A percentile compares a stretch with the other conserved stretches of the same genome.
phyloP scores from a whole-genome alignment of 176 grass and related monocot genomes.

The Neostapfia colusana region DNA sequence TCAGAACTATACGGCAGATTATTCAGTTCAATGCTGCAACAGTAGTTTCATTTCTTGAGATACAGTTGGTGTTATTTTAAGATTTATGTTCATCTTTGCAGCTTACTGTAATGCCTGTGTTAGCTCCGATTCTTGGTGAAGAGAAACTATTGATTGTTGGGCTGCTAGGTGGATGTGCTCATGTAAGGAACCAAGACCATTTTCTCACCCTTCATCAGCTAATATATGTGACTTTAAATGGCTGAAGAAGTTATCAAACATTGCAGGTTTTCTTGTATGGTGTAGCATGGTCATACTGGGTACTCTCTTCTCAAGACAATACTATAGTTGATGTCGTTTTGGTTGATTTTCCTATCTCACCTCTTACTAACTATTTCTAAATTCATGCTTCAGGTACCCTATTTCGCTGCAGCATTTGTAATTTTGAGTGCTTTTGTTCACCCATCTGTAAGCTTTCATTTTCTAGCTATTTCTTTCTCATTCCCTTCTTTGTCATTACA shows the following conservation, averaged over 20 bases:
- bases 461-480: neutral
- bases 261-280: conserved; percentile 90
- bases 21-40: neutral
- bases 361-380: neutral
- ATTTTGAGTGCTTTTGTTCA: conserved; percentile 78
- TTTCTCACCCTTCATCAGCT: neutral
- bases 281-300: conserved; percentile 94
- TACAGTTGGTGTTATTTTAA: conserved; percentile 10
- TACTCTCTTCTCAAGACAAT: conserved; percentile 38
- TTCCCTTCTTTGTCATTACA: neutral
- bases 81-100: conserved; percentile 38
- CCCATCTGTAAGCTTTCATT: conserved; percentile 61
- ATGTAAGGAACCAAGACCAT: conserved; percentile 58
- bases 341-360: neutral
- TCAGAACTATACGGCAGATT: neutral
- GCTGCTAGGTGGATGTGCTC: conserved; percentile 64
- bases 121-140: conserved; percentile 69
- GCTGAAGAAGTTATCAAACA: conserved; percentile 28
- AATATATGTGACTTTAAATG: neutral
- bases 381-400: conserved; percentile 68
- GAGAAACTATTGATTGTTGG: conserved; percentile 76
- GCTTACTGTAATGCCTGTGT: conserved; percentile 81
- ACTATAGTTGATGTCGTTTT: neutral
- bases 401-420: conserved; percentile 63
- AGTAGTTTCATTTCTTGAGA: neutral